Evolutionary conservation across 2,329 filamentous ascomycete genomes (phyloP), one percentile per base, ranked within the genome.

Genomic region (Pseudofabraea citricarpa): DNA sequence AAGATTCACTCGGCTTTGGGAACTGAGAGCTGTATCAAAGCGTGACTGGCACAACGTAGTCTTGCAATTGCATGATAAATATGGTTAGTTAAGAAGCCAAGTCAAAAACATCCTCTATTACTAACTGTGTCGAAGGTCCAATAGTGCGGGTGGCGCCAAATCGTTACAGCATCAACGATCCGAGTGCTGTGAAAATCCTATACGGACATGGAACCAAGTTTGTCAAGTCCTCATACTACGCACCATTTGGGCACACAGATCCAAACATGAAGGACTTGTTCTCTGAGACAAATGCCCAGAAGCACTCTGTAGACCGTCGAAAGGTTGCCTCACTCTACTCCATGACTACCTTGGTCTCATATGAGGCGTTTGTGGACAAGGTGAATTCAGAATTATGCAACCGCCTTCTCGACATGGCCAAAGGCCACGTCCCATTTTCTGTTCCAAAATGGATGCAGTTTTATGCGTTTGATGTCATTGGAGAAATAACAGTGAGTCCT

Each of bases 141-240:
- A 55, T 74, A n/a, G 63, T 74, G 1, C 69, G 71, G 0, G 64
- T 72, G 41, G 68, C 64, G 0, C 70, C 69, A 0, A 64, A 71
- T 18, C 63, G 19, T 18, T 73, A 70, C 39, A 71, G 65, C 36
- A 59, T 74, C 46, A 58, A 55, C 13, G 62, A 69, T 38, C 56
- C 60, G 0, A 51, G 59, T 0, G 69, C 65, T 0, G 41, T 64
- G 3, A 68, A 68, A 38, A 54, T 49, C 0, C 58, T 71, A 20
- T 70, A 70, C 40, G 63, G 63, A 13, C 56, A 61, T 4, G 60
- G 63, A 1, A 63, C 59, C 13, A 60, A 60, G 20, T 67, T 67
- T 18, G 44, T 57, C 24, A 71, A 71, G 38, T 27, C 38, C 9
- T n/a, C 7, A 27, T 40, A 10, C n/a, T 40, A 31, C 18, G 6